Conservation (phyloP, 345 rosid species). For the Aegle marmelos region DNA sequence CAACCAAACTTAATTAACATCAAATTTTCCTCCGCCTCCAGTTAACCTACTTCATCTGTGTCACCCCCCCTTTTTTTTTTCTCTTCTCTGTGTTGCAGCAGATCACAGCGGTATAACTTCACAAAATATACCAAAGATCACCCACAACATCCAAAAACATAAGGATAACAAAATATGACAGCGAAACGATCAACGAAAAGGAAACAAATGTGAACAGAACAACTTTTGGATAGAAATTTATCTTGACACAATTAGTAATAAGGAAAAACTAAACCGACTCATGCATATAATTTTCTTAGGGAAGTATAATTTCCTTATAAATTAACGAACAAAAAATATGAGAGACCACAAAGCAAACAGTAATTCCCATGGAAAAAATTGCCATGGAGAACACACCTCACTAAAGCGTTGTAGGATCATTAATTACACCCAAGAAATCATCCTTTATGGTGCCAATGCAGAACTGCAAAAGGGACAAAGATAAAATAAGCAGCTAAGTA, state of each 20-base stretch:
- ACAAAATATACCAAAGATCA: not conserved
- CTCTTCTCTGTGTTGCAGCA: not conserved
- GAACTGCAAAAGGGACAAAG: conserved; percentile 49
- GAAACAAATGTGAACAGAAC: no score
- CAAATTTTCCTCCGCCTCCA: no score
- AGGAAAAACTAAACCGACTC: no score
- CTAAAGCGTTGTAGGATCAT: conserved; percentile 68
- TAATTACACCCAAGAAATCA: conserved; percentile 88
- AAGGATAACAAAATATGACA: no score
- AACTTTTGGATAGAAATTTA: no score
- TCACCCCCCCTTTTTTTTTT: not conserved
- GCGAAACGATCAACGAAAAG: no score
- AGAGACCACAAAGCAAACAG: not conserved
- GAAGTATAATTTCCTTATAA: not conserved
- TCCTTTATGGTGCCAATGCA: conserved; percentile 92
- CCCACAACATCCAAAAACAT: no score
- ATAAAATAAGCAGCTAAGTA: not conserved
- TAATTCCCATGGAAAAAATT: not conserved
- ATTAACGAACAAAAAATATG: not conserved
- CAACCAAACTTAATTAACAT: not conserved
- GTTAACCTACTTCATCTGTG: no score
- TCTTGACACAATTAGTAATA: no score
- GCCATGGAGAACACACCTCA: not conserved
- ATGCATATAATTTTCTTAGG: no score
- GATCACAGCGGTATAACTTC: not conserved